Base-by-base conservation (phyloP, 306 rosid genomes). In the Dryas drummondii region DNA sequence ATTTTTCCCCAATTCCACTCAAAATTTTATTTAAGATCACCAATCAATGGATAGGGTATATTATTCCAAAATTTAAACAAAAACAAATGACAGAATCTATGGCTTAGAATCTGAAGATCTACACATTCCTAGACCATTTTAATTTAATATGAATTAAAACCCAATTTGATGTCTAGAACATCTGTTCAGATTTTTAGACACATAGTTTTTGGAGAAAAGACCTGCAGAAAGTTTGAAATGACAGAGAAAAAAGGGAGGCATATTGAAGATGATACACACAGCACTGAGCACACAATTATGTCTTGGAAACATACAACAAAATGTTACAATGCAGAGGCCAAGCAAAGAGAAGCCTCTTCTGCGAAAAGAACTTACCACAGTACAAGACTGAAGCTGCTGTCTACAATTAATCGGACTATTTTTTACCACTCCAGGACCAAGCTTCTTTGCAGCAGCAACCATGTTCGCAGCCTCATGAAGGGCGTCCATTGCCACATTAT, bases 381-480 rank as follows among this genome's bases (percentile, higher is more conserved):
- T 66, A 67, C 56, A 71, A 58, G 81, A 71, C 14, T 66, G 75
- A 76, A 58, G 61, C 75, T 66, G 73, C 76, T 41, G 74, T 41
- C 63, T 56, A 69, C 77, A 75, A 26, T 51, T 71, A 58, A 47
- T 40, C 32, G 54, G n/a, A 14, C 16, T 52, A 22, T 6, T 42
- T 4, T 50, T 75, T 56, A 11, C 5, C 47, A 70, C 61, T 12
- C 49, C 78, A 52, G 74, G 46, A 74, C 76, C 75, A 41, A 51
- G 70, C 65, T 56, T 75, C 76, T 65, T 79, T 4, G 74, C 76
- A 4, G 72, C 48, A 19, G 79, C 81, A 79, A 83, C 83, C 68
- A 56, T 76, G 60, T 66, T 76, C 27, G 78, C 78, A 59, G 81
- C 86, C 68, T 75, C 81, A 6, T 26, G 75, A 79, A 83, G 81